Evolutionary conservation across 371 early-diverging fungal species (phyloP), one percentile per base, ranked within the genome.

Genomic region (Caulochytrium protostelioides): DNA sequence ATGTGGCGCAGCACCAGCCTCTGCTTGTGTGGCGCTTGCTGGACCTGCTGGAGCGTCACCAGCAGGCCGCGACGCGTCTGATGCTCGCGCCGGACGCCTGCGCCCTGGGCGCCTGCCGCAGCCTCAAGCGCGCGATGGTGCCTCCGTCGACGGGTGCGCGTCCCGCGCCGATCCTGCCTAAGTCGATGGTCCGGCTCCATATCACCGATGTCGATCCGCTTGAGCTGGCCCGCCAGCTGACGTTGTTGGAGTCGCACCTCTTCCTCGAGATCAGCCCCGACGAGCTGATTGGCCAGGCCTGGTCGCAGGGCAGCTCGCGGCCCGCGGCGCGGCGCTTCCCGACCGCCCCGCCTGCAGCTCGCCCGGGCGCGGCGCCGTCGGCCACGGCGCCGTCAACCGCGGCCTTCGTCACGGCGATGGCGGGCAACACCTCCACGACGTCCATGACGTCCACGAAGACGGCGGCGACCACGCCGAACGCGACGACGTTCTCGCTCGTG

Each of bases 151-250:
- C 27, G n/a, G 39, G 24, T 16, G 16, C 20, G 12, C 34, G 74
- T 32, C 76, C 62, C 38, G 57, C 51, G 25, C 70, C 81, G 2
- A 73, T 80, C 26, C 44, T 75, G 22, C 82, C 80, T 1, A 68
- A 65, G 32, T 65, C 63, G 35, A 38, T 75, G 39, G 63, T 62
- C 23, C 57, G 57, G 24, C 44, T 81, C 39, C 70, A 63, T 33
- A 60, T 91, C 18, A 37, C 74, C 28, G 90, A 92, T 32, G 52
- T 87, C 14, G 85, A 90, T 48, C 79, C 94, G 1, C 46, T 83
- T 15, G 97, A 95, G 50, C 39, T 92, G 19, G 90, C 91, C 0
- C 64, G 97, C 8, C 94, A 95, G 51, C 48, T 95, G 35, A 87
- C 86, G 1, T 55, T 92, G 30, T 70, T 86, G 38, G 84, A 87